A percentile compares a stretch with the other conserved stretches of the same genome.
Conservation (phyloP, 192 early-diverging fungal genomes). For the Diversispora epigaea region DNA sequence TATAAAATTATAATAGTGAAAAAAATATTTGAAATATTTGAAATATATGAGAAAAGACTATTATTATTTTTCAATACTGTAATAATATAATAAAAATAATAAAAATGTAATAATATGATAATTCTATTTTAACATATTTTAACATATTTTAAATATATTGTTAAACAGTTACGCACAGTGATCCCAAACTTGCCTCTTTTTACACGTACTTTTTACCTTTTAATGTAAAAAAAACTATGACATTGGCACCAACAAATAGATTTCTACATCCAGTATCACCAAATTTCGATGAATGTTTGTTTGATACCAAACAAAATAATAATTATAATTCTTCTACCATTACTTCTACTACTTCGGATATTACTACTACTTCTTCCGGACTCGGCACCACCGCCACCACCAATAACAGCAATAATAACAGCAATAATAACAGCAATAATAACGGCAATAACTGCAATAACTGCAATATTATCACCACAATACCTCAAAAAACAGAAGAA, state of each 20-base stretch:
- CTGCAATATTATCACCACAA: not conserved
- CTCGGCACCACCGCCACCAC: not conserved
- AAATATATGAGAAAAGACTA: too few relatives aligned
- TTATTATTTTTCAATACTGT: too few relatives aligned
- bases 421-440: too few relatives aligned
- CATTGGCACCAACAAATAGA: constrained; percentile 44
- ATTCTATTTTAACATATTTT: constrained; percentile 35
- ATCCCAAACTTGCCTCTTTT: constrained; percentile 31
- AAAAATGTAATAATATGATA: not conserved
- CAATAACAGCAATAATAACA: too few relatives aligned
- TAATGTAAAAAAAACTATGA: constrained; percentile 53
- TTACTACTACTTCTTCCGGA: not conserved
- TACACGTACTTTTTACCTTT: constrained; percentile 58
- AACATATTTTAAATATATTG: constrained; percentile 43
- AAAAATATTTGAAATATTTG: too few relatives aligned
- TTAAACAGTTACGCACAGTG: constrained; percentile 32
- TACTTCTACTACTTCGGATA: too few relatives aligned
- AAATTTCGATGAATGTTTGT: constrained; percentile 24
- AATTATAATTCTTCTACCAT: not conserved
- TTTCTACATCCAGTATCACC: constrained; percentile 34
- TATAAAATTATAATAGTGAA: not conserved
- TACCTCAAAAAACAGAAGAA: not conserved
- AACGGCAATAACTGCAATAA: too few relatives aligned
- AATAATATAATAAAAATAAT: not conserved
- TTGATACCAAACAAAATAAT: constrained; percentile 11